Evolutionary conservation across 2,329 filamentous ascomycete genomes (phyloP).

Genomic region (Verticillium tricorpus): DNA sequence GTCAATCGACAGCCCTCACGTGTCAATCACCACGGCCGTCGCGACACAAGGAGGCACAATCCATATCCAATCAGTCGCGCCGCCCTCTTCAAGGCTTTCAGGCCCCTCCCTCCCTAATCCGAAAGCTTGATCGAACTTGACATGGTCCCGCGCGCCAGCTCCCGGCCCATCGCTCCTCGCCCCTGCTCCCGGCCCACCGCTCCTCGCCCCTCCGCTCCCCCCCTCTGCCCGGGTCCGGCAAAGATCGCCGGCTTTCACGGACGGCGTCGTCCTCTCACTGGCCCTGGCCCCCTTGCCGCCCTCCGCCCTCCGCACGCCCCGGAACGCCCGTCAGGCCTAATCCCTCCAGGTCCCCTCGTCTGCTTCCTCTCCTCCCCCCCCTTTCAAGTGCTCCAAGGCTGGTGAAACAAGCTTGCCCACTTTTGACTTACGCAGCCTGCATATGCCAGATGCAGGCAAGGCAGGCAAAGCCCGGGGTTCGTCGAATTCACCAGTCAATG

Average conservation of each 20-base stretch:
- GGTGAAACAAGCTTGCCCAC: slow-evolving; percentile 4
- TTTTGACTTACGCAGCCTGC: slow-evolving; percentile 6
- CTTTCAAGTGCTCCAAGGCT: neutral
- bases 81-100: neutral
- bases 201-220: neutral
- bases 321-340: neutral
- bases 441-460: slow-evolving; percentile 4
- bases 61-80: neutral
- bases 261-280: neutral
- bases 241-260: slow-evolving; percentile 2
- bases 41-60: neutral
- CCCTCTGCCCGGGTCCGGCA: slow-evolving; percentile 3
- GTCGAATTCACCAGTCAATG: neutral
- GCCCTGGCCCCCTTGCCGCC: neutral
- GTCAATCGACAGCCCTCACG: neutral
- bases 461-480: neutral
- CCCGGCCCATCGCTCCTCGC: neutral
- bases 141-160: neutral
- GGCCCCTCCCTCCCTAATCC: neutral
- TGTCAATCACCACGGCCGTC: neutral
- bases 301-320: neutral
- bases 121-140: slow-evolving; percentile 5
- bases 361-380: neutral
- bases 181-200: neutral
- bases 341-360: neutral